phyloP scores from a whole-genome alignment of 1,139 yeast genomes.

The Kodamaea derodonti region DNA sequence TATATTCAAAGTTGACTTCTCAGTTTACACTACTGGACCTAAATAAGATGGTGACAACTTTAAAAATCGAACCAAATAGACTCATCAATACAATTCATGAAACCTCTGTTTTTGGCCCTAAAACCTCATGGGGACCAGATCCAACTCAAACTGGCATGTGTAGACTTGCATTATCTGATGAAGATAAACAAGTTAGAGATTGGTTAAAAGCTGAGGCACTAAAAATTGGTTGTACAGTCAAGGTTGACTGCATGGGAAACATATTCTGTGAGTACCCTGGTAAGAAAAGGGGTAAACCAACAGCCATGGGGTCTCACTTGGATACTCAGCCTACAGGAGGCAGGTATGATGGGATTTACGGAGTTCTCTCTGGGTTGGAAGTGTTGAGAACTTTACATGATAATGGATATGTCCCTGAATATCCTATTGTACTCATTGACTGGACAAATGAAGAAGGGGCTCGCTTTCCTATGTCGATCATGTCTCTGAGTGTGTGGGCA shows the following conservation, averaged over 20 bases:
- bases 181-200: conserved; percentile 62
- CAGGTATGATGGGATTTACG: conserved; percentile 67
- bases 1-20: no score
- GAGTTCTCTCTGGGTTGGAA: conserved; percentile 66
- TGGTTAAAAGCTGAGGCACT: conserved; percentile 59
- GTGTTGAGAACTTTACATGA: conserved; percentile 62
- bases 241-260: conserved; percentile 61
- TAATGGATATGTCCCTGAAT: conserved; percentile 53
- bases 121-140: conserved; percentile 57
- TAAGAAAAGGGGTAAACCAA: conserved; percentile 45
- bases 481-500: conserved; percentile 69
- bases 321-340: conserved; percentile 84
- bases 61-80: conserved; percentile 22
- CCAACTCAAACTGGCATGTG: conserved; percentile 59
- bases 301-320: conserved; percentile 69
- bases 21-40: no score
- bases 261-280: conserved; percentile 67
- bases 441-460: conserved; percentile 86
- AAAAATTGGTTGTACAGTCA: conserved; percentile 53
- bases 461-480: conserved; percentile 62
- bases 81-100: conserved; percentile 55
- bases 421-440: conserved; percentile 59
- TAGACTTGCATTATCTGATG: conserved; percentile 57
- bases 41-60: not conserved
- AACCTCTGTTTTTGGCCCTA: conserved; percentile 57